Conservation (phyloP, 2,329 filamentous ascomycete genomes). For the Ceratocystis huliohia region DNA sequence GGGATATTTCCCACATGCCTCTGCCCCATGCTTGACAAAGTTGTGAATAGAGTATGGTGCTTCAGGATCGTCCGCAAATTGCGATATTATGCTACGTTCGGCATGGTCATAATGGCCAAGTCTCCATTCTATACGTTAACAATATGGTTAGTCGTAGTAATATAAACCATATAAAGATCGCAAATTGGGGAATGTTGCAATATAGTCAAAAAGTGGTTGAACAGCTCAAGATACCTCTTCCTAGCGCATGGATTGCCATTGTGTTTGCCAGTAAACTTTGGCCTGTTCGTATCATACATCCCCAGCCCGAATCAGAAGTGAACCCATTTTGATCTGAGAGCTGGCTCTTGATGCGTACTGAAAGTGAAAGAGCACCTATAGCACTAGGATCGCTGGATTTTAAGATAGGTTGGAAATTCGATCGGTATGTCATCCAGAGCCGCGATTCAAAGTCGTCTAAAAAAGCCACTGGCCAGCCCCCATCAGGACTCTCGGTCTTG, state of each 20-base stretch:
- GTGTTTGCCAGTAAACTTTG: slow-evolving; percentile 88
- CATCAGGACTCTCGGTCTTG: slow-evolving; percentile 27
- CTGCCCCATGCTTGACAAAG: slow-evolving; percentile 79
- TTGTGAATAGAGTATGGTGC: slow-evolving; percentile 91
- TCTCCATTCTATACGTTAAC: slow-evolving; percentile 52
- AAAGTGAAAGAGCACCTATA: slow-evolving; percentile 58
- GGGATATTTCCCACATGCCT: slow-evolving; percentile 81
- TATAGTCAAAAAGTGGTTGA: not conserved
- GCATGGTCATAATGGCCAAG: slow-evolving; percentile 43
- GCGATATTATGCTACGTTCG: slow-evolving; percentile 58
- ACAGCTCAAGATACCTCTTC: slow-evolving; percentile 49
- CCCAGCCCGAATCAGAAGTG: slow-evolving; percentile 90
- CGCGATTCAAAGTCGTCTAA: slow-evolving; percentile 84
- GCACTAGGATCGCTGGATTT: slow-evolving; percentile 65
- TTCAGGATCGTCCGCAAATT: slow-evolving; percentile 76
- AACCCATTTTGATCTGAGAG: slow-evolving; percentile 70
- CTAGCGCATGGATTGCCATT: slow-evolving; percentile 57
- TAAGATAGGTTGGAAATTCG: slow-evolving; percentile 69
- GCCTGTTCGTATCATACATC: slow-evolving; percentile 95
- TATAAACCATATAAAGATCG: not conserved
- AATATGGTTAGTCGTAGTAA: not conserved
- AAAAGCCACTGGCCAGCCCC: slow-evolving; percentile 73
- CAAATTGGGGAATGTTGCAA: too few species aligned
- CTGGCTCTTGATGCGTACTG: slow-evolving; percentile 71
- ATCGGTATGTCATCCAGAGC: slow-evolving; percentile 94